Base-by-base conservation (phyloP, 768 basidiomycete species). In the Lactifluus subvellereus region DNA sequence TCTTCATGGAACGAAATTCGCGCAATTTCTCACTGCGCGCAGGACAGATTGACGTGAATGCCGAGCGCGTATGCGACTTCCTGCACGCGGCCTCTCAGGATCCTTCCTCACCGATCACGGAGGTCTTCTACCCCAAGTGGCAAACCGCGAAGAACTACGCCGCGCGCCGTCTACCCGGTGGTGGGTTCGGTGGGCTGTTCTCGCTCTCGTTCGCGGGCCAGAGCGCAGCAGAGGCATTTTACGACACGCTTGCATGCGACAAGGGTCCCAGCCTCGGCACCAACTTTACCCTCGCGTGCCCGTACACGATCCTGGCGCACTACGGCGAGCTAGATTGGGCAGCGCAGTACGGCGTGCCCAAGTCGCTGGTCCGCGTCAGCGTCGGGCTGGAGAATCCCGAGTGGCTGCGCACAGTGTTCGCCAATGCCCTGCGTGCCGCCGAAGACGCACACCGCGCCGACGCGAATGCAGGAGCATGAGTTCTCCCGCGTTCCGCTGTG, bases 1-100 rank as follows among this genome's bases (percentile, higher is more conserved):
- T 98, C 60, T 96, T 86, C 79, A 90, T 99, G 89, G 96, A 99
- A 72, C 89, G 95, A 67, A 99, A 99, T 76, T 98, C 96, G 18
- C 91, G 96, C 55, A 87, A 97, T 75, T 98, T 96, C 78, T 75
- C 80, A 56, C 78, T 77, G 8, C 91, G 96, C 59, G 81, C 94
- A 67, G 78, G 78, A 59, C 72, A 78, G 57, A 92, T 96, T 74
- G 92, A 98, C 73, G 72, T 74, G 37, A 98, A 96, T 72, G 79
- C 95, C 4, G 86, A 92, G 71, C 82, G 82, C 49, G 78, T 95
- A 60, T 95, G 93, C 73, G 87, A 90, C 59, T 84, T 88, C 72
- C 78, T 99, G 33, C 81, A 78, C 43, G 78, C 83, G 2, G 83
- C 81, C 52, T 87, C 87, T 0, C 59, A 77, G 33, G 74, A 75